Evolutionary conservation across 805 yeast species (phyloP).

Genomic region (Candida hungchunana): DNA sequence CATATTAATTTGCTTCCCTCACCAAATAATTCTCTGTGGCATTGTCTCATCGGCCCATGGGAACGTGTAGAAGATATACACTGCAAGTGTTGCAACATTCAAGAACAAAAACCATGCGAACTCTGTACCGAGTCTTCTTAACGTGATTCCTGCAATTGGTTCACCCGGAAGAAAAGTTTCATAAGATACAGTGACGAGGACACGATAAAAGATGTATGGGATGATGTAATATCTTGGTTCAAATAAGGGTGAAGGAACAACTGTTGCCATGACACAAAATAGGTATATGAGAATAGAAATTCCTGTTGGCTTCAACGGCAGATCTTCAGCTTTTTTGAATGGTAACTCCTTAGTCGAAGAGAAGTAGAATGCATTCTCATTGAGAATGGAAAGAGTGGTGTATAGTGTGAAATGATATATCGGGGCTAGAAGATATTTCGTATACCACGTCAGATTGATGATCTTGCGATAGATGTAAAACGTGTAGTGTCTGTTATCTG

Average conservation of each 20-base stretch:
- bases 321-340: conserved; percentile 29
- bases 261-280: conserved; percentile 50
- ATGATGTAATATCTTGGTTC: conserved; percentile 91
- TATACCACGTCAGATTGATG: conserved; percentile 44
- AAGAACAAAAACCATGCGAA: conserved; percentile 56
- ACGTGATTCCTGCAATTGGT: conserved; percentile 18
- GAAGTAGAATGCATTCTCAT: conserved; percentile 33
- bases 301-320: conserved; percentile 40
- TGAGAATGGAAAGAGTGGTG: conserved; percentile 33
- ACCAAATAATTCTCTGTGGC: conserved; percentile 88
- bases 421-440: conserved; percentile 53
- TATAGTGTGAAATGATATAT: conserved; percentile 59
- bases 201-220: conserved; percentile 74
- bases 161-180: conserved; percentile 25
- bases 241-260: conserved; percentile 86
- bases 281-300: conserved; percentile 48
- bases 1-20: too few species aligned
- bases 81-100: conserved; percentile 45
- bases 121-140: conserved; percentile 46
- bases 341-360: conserved; percentile 33
- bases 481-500: conserved; percentile 92
- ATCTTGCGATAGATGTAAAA: conserved; percentile 78
- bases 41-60: conserved; percentile 59
- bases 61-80: conserved; percentile 63
- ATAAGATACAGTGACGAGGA: conserved; percentile 43